Base-by-base conservation (phyloP, 306 rosid species). In the Quercus parvula region DNA sequence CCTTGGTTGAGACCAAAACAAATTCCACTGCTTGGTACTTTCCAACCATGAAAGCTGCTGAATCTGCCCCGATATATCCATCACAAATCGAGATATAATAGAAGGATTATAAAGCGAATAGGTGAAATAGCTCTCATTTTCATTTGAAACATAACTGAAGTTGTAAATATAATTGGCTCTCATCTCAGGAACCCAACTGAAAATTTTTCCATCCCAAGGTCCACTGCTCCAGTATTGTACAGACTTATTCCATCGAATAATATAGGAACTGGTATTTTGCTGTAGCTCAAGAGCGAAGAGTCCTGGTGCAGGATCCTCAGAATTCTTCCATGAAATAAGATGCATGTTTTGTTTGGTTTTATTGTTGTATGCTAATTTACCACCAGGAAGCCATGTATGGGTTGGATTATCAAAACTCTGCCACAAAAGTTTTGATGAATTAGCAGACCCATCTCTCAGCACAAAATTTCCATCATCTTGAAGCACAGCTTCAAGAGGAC, bases 241-340 rank as follows among this genome's bases (percentile, higher is more conserved):
- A 46, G 88, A 76, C 76, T 78, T 77, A 33, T 91, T 88, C 91
- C 90, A 75, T 66, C 11, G 70, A 25, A 88, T 56, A 0, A 77
- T 0, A 73, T 70, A 91, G 1, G 88, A 12, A 20, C 3, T 20
- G 27, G 75, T 62, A 61, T 55, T 51, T 1, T 78, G 75, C 75
- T 84, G 76, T 33, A 89, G 79, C 63, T 82, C 84, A 12, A 91
- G 61, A 27, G 87, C 76, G 78, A 79, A 84, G 33, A 83, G 88
- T 62, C 93, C 91, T 11, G 81, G 25, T 3, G 86, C 90, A 61
- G 91, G 89, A 58, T 89, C 70, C 31, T 89, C 72, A 0, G 0
- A 54, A 59, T 83, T 91, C 90, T 86, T 91, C 96, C 96, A 86
- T 25, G 96, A 87, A 79, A 85, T 89, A 1, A 91, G 80, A 79